Conservation (phyloP, 768 basidiomycete species). For the Tephrocybe sp. region DNA sequence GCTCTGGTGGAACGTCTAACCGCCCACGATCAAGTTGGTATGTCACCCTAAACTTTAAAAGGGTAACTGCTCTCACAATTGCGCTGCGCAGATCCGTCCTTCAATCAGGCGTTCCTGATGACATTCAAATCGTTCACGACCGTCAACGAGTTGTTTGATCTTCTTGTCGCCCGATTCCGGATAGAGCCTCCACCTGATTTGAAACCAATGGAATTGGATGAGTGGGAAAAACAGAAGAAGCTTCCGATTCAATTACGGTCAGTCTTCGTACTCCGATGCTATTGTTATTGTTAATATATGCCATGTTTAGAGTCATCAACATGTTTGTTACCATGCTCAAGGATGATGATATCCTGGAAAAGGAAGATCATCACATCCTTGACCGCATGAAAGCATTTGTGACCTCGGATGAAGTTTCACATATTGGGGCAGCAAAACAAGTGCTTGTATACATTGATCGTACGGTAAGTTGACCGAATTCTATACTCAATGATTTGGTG, state of each 20-base stretch:
- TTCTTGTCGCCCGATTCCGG: conserved; percentile 76
- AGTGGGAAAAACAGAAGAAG: conserved; percentile 87
- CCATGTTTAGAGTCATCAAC: conserved; percentile 70
- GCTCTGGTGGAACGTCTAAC: conserved; percentile 90
- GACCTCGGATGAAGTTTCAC: conserved; percentile 58
- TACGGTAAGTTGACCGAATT: conserved; percentile 51
- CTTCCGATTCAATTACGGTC: conserved; percentile 85
- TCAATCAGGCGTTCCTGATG: conserved; percentile 88
- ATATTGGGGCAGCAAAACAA: conserved; percentile 70
- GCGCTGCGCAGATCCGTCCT: conserved; percentile 49
- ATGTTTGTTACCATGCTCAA: conserved; percentile 87
- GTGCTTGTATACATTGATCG: conserved; percentile 74
- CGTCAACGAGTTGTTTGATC: conserved; percentile 76
- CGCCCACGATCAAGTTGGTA: conserved; percentile 84
- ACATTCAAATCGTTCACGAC: conserved; percentile 95
- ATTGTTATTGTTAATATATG: conserved; percentile 3
- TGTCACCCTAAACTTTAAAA: conserved; percentile 21
- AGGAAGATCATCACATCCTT: conserved; percentile 81
- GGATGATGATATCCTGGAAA: conserved; percentile 80
- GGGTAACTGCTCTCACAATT: conserved; percentile 1
- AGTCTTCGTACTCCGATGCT: conserved; percentile 21
- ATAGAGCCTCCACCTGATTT: conserved; percentile 73
- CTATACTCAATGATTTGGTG: neutral
- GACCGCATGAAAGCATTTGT: conserved; percentile 81
- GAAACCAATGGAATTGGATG: conserved; percentile 54